phyloP scores from a whole-genome alignment of 495 filamentous ascomycete species.

The Oidiodendron maius region DNA sequence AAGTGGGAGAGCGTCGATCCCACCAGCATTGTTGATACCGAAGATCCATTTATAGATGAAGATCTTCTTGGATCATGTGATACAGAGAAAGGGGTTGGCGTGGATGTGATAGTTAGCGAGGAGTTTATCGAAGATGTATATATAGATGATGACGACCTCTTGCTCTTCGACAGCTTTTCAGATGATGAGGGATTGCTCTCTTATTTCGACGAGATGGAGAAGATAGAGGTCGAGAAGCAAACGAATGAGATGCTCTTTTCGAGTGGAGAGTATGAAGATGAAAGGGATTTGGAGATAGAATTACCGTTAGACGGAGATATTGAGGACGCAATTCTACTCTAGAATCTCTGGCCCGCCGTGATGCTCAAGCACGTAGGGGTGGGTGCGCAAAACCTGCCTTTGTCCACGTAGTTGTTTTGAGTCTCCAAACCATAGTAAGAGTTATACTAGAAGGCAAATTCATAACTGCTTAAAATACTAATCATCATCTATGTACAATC shows the following conservation, averaged over 20 bases:
- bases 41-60: background rate
- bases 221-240: slow-evolving; percentile 4
- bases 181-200: slow-evolving; percentile 5
- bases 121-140: background rate
- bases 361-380: too few relatives aligned
- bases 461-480: too few relatives aligned
- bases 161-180: slow-evolving; percentile 5
- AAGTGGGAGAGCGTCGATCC: background rate
- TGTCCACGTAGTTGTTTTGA: too few relatives aligned
- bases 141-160: slow-evolving; percentile 5
- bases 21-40: background rate
- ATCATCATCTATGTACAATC: too few relatives aligned
- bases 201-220: slow-evolving; percentile 14
- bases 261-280: slow-evolving; percentile 14
- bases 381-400: too few relatives aligned
- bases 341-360: too few relatives aligned
- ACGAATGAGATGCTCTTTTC: slow-evolving; percentile 19
- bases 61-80: background rate
- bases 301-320: background rate
- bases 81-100: background rate
- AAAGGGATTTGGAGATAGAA: background rate
- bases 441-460: too few relatives aligned
- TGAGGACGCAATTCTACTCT: background rate
- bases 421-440: too few relatives aligned
- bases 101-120: background rate